A percentile compares a stretch with the other conserved stretches of the same genome.
These are phyloP conservation scores for Pleurotus sapidus DNA, from an alignment of 768 basidiomycete species.

Conservation along the genomic window DNA sequence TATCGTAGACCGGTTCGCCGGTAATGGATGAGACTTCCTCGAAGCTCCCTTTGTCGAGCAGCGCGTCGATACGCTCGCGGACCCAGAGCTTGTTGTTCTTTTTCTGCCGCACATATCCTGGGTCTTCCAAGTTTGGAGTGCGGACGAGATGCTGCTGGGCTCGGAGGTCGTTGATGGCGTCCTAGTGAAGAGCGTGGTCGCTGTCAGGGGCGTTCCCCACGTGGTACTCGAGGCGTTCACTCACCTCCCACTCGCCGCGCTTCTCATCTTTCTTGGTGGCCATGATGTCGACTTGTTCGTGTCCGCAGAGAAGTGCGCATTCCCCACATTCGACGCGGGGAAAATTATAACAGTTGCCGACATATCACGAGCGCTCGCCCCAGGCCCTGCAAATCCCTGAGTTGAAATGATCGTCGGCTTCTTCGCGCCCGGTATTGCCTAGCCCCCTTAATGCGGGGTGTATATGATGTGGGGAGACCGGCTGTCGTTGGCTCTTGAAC, in stretches of 20 bases:
- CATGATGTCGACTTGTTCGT: neutral
- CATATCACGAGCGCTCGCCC: slow-evolving; percentile 4
- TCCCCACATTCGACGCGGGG: slow-evolving; percentile 2
- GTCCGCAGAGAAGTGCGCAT: neutral
- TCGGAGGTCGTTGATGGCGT: slow-evolving; percentile 25
- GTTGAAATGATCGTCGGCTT: no score
- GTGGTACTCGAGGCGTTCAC: neutral
- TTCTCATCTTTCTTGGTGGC: neutral
- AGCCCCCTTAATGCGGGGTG: neutral
- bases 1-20: slow-evolving; percentile 28
- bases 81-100: slow-evolving; percentile 37
- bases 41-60: slow-evolving; percentile 32
- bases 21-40: slow-evolving; percentile 34
- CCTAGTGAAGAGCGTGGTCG: slow-evolving; percentile 13
- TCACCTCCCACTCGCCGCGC: slow-evolving; percentile 7
- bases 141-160: slow-evolving; percentile 29
- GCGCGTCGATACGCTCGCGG: slow-evolving; percentile 30
- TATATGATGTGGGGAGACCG: neutral
- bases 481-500: neutral
- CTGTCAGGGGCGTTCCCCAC: neutral
- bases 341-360: slow-evolving; percentile 5
- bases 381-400: no score
- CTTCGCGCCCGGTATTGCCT: no score
- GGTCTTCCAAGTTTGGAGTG: slow-evolving; percentile 29
- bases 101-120: slow-evolving; percentile 37